Evolutionary conservation across 331 rosid species (phyloP), one percentile per base, ranked within the genome.

Genomic region (Telfairia occidentalis): DNA sequence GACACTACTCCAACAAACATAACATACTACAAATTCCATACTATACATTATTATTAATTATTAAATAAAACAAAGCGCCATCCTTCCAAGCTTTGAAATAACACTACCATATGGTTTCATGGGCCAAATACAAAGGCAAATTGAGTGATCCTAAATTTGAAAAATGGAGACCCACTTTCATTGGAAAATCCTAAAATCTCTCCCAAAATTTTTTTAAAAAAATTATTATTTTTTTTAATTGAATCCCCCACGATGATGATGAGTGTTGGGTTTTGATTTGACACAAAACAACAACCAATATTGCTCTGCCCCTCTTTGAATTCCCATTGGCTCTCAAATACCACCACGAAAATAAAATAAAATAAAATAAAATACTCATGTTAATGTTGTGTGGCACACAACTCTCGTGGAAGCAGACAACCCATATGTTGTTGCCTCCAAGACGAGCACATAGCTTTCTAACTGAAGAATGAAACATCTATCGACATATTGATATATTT

Each of bases 351-450:
- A n/a, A n/a, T n/a, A n/a, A 32, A 32, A 32, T 57, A 57, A 26
- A 32, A n/a, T 16, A 5, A n/a, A 61, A 18, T 0, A 29, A 38
- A 38, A 4, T n/a, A 12, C 38, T 64, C 19, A 49, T 64, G 71
- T 63, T 53, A n/a, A n/a, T n/a, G n/a, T n/a, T n/a, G n/a, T 32
- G 71, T 64, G 71, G 5, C 49, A 64, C 71, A 35, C 71, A 64
- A 9, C 71, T 64, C 18, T 64, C 71, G 37, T 64, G 71, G 71
- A 37, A 8, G 24, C 67, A 30, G 2, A 32, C 37, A 32, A 32
- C 67, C 12, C 67, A 30, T 60, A 30, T 60, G 43, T 32, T 34
- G 16, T 18, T 61, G 13, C 45, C 45, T 34, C 70, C 45, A 60
- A 30, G 23, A 6, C 10, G 32, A 61, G 15, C 7, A 61, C 24